Conservation (phyloP, 2,329 filamentous ascomycete genomes). For the Monosporascus sp. region DNA sequence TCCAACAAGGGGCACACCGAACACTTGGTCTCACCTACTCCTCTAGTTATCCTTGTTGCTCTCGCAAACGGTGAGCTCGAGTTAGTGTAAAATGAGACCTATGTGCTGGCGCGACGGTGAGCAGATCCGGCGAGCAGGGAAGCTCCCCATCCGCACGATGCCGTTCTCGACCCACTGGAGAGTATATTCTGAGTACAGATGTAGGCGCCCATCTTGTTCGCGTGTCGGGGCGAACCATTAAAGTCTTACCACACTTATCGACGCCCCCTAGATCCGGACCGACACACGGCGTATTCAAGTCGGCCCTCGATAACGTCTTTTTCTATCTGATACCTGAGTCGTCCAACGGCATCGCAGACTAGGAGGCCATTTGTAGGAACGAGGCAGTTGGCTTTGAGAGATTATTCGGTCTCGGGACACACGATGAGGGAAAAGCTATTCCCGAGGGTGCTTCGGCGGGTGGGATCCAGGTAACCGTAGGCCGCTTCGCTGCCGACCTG, state of each 20-base stretch:
- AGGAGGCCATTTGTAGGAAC: neutral
- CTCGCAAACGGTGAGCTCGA: neutral
- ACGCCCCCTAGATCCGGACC: neutral
- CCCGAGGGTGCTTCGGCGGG: neutral
- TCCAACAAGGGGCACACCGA: neutral
- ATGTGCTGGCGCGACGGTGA: constrained; percentile 2
- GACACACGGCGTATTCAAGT: neutral
- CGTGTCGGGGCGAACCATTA: neutral
- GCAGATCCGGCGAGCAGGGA: constrained; percentile 5
- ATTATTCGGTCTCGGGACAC: neutral
- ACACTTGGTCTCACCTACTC: neutral
- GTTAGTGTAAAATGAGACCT: constrained; percentile 6
- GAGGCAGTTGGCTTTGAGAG: neutral
- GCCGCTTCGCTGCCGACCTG: neutral
- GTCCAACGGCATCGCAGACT: neutral
- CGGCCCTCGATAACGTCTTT: neutral
- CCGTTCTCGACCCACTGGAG: constrained; percentile 6
- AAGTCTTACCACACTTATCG: neutral
- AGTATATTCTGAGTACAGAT: constrained; percentile 6
- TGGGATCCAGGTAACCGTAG: neutral
- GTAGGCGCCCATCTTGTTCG: constrained; percentile 1
- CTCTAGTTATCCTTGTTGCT: neutral
- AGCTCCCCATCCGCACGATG: constrained; percentile 7
- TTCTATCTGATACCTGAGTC: neutral
- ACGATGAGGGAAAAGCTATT: neutral